Evolutionary conservation across 2,329 filamentous ascomycete genomes (phyloP).

Genomic region (Hymenoscyphus linearis): DNA sequence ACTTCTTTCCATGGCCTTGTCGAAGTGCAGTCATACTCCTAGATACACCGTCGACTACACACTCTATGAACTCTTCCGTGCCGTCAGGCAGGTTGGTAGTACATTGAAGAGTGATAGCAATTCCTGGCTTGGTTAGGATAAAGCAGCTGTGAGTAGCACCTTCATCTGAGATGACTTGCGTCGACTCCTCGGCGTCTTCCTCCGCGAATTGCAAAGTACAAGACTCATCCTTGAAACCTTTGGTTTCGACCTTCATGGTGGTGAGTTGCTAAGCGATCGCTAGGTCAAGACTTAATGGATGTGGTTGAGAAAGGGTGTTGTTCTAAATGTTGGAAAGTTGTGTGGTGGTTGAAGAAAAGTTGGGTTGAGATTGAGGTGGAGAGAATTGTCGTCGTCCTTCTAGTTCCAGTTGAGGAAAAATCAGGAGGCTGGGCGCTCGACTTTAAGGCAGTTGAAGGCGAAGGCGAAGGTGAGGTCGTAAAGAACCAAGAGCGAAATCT

Average conservation of each 20-base stretch:
- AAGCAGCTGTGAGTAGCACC: constrained; percentile 14
- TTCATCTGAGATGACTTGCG: constrained; percentile 1
- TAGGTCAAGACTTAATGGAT: neutral
- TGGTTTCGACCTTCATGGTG: neutral
- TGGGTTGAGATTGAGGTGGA: neutral
- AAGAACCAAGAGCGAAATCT: neutral
- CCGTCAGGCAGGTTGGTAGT: constrained; percentile 3
- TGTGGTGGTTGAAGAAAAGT: neutral
- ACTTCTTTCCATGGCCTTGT: neutral
- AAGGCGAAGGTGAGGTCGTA: neutral
- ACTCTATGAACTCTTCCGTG: constrained; percentile 19
- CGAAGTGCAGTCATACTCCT: neutral
- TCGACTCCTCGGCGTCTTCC: constrained; percentile 5
- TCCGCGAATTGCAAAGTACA: neutral
- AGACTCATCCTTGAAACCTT: neutral
- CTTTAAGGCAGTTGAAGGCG: neutral
- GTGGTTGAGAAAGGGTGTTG: neutral
- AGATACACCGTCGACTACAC: constrained; percentile 27
- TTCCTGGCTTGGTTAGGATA: constrained; percentile 15
- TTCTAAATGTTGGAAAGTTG: no score
- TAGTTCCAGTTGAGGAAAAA: neutral
- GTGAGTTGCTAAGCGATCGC: neutral
- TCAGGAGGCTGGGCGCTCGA: neutral
- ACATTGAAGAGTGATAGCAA: constrained; percentile 12
- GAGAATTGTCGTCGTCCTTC: neutral